Evolutionary conservation across 345 rosid genomes (phyloP).

Genomic region (Euphorbia tirucalli): DNA sequence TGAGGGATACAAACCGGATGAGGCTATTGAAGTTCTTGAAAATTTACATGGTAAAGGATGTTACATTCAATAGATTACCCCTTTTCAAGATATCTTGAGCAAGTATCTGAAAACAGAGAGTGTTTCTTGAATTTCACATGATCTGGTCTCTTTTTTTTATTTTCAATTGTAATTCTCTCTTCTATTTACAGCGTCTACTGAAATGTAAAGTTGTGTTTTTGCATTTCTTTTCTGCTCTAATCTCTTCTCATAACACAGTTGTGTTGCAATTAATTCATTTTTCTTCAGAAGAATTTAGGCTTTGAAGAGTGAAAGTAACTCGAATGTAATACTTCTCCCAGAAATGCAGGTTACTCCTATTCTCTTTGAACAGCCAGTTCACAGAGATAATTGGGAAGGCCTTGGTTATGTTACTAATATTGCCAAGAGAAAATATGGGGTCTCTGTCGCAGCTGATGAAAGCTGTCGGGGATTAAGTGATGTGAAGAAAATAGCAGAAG

Average conservation of each 20-base stretch:
- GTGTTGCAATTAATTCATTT: neutral
- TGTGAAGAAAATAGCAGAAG: conserved; percentile 61
- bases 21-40: conserved; percentile 80
- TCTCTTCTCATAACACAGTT: neutral
- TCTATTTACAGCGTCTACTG: neutral
- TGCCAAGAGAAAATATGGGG: conserved; percentile 60
- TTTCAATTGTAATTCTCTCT: neutral
- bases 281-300: neutral
- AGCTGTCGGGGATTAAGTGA: conserved; percentile 75
- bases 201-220: neutral
- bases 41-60: conserved; percentile 55
- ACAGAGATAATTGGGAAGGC: conserved; percentile 94
- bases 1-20: conserved; percentile 75
- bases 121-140: conserved; percentile 10
- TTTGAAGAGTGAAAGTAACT: neutral
- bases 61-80: neutral
- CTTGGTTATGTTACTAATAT: conserved; percentile 64
- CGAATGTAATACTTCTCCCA: conserved; percentile 25
- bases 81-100: neutral
- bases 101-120: neutral
- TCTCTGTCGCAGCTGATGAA: conserved; percentile 94
- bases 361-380: conserved; percentile 92
- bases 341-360: conserved; percentile 86
- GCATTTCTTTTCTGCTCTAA: neutral
- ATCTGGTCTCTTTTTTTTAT: neutral